A percentile compares a stretch with the other conserved stretches of the same genome.
Conservation (phyloP, 2,329 filamentous ascomycete species). For the Arthrobotrys musiformis region DNA sequence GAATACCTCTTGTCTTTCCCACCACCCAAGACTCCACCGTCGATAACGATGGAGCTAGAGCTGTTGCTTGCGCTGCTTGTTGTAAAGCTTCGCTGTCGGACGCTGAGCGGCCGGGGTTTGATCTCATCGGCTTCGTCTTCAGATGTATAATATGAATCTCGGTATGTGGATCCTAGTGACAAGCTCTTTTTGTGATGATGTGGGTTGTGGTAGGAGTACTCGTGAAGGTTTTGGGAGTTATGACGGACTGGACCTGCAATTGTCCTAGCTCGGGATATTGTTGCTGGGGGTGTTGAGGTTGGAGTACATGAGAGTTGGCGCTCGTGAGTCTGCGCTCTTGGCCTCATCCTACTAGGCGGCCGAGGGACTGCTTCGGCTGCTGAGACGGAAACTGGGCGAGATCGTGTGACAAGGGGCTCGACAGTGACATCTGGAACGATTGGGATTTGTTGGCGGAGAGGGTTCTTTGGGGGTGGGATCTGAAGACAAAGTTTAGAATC, state of each 20-base stretch:
- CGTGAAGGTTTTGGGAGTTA: constrained; percentile 15
- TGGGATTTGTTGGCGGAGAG: constrained; percentile 40
- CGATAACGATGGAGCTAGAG: constrained; percentile 46
- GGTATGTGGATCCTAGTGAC: constrained; percentile 18
- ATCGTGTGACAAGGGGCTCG: constrained; percentile 14
- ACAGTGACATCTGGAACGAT: constrained; percentile 29
- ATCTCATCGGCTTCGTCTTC: constrained; percentile 51
- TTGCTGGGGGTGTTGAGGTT: constrained; percentile 16
- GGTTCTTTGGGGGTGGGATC: constrained; percentile 49
- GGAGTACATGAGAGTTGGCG: constrained; percentile 1
- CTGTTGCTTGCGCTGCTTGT: constrained; percentile 49
- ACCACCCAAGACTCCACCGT: constrained; percentile 3
- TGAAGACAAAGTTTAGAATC: constrained; percentile 12
- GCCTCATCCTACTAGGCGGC: constrained; percentile 14
- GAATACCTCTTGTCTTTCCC: constrained; percentile 27
- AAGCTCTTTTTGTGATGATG: constrained; percentile 26
- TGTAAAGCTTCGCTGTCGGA: constrained; percentile 37
- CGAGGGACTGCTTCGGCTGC: neutral
- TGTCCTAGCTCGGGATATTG: constrained; percentile 32
- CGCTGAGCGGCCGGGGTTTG: constrained; percentile 37
- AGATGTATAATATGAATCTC: constrained; percentile 47
- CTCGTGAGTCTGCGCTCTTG: constrained; percentile 11
- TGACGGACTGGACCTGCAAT: constrained; percentile 26
- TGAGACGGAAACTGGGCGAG: neutral
- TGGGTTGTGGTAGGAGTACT: constrained; percentile 2